Evolutionary conservation across 805 yeast genomes (phyloP).

Genomic region (Tetrapisispora phaffii): DNA sequence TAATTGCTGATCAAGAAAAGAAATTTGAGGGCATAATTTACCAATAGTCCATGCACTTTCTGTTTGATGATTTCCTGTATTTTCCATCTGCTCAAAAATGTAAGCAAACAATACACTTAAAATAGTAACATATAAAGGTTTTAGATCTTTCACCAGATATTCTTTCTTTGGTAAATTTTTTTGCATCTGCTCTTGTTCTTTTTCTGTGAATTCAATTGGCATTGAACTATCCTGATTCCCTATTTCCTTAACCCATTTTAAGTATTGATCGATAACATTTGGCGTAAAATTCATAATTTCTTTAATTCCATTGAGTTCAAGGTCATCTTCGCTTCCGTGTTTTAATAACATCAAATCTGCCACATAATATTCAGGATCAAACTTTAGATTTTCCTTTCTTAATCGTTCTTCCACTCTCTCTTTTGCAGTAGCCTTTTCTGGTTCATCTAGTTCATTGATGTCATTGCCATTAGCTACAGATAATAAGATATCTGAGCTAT

Average conservation of each 20-base stretch:
- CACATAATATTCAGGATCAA: conserved; percentile 83
- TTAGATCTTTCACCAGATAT: conserved; percentile 38
- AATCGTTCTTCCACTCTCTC: conserved; percentile 61
- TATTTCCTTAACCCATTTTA: conserved; percentile 38
- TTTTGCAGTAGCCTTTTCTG: conserved; percentile 52
- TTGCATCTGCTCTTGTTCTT: conserved; percentile 59
- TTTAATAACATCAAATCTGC: conserved; percentile 63
- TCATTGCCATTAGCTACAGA: conserved; percentile 80
- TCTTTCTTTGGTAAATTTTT: conserved; percentile 52
- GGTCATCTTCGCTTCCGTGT: conserved; percentile 47
- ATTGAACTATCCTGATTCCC: conserved; percentile 24
- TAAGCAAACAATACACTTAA: conserved; percentile 63
- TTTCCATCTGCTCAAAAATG: conserved; percentile 66
- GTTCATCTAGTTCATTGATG: conserved; percentile 76
- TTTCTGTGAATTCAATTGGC: conserved; percentile 44
- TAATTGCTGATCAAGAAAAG: conserved; percentile 57
- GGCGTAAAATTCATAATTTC: conserved; percentile 44
- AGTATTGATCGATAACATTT: conserved; percentile 35
- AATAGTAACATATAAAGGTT: conserved; percentile 52
- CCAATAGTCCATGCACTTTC: conserved; percentile 96
- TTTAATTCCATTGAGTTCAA: conserved; percentile 34
- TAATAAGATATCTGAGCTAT: conserved; percentile 49
- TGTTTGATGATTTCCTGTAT: conserved; percentile 57
- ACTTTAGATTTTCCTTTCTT: conserved; percentile 58
- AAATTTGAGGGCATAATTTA: conserved; percentile 66